A percentile compares a stretch with the other conserved stretches of the same genome.
These are phyloP conservation scores for Agrocybe praecox DNA, from an alignment of 768 basidiomycete species.

Conservation along the genomic window DNA sequence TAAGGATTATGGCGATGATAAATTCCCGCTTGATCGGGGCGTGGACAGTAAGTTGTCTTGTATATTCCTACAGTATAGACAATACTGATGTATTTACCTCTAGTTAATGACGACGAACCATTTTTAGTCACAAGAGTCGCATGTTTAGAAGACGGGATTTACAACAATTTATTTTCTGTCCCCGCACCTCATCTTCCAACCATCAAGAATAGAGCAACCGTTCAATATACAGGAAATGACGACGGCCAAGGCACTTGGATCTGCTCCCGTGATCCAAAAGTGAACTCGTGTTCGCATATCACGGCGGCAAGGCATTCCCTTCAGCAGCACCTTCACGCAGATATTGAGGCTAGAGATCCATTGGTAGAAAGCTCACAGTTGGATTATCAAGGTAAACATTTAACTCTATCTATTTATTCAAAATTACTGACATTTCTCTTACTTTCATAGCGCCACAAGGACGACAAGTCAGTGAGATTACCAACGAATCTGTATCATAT, in stretches of 20 bases:
- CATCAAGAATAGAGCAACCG: constrained; percentile 8
- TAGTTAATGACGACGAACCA: neutral
- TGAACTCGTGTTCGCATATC: no score
- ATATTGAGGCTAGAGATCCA: no score
- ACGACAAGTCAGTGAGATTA: no score
- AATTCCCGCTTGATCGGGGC: no score
- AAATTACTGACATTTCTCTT: constrained; percentile 2
- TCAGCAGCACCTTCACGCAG: no score
- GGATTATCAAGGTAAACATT: neutral
- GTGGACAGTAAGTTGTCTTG: no score
- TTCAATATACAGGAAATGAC: constrained; percentile 2
- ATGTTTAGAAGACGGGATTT: neutral
- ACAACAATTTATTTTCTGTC: constrained; percentile 4
- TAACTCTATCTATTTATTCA: neutral
- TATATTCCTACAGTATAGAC: no score
- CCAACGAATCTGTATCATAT: constrained; percentile 10
- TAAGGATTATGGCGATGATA: no score
- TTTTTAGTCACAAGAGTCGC: constrained; percentile 4
- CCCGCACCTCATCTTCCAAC: neutral
- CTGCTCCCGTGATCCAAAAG: neutral
- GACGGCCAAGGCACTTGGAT: constrained; percentile 8
- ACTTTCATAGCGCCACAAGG: neutral
- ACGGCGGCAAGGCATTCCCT: no score
- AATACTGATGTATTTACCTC: neutral
- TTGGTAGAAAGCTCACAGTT: no score